These are phyloP conservation scores for Cyclotella sp. DNA, from an alignment of 108 stramenopile genomes.

Conservation along the genomic window DNA sequence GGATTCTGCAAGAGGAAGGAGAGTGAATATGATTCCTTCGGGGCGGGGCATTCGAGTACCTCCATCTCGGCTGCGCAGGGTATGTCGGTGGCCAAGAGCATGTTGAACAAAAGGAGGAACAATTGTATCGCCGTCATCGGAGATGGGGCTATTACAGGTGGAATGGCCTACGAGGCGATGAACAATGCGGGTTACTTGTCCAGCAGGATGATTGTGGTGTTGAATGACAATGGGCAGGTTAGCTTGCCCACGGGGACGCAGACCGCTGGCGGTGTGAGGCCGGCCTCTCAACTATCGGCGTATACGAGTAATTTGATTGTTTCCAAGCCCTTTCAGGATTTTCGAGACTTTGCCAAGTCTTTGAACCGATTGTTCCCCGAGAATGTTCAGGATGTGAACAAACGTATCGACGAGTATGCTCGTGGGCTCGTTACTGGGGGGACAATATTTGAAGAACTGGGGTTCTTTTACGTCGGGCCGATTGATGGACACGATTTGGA, in stretches of 20 bases:
- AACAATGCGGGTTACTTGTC: constrained; percentile 95
- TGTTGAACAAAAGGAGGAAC: constrained; percentile 86
- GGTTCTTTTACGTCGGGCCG: constrained; percentile 98
- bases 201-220: constrained; percentile 94
- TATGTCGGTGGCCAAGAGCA: constrained; percentile 92
- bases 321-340: constrained; percentile 95
- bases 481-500: constrained; percentile 98
- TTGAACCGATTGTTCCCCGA: constrained; percentile 93
- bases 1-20: constrained; percentile 97
- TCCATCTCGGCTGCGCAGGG: constrained; percentile 95
- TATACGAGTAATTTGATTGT: constrained; percentile 95
- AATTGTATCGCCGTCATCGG: constrained; percentile 98
- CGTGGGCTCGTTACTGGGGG: constrained; percentile 95
- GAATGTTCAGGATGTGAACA: constrained; percentile 95
- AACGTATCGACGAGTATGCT: constrained; percentile 97
- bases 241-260: constrained; percentile 96
- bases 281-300: constrained; percentile 88
- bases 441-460: constrained; percentile 97
- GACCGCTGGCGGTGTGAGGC: constrained; percentile 92
- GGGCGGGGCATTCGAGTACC: constrained; percentile 95
- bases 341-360: constrained; percentile 93
- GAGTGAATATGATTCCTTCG: constrained; percentile 95
- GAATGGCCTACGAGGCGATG: constrained; percentile 99
- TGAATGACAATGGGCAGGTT: constrained; percentile 99
- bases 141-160: constrained; percentile 98